Evolutionary conservation across 2,329 filamentous ascomycete genomes (phyloP).

Genomic region (Sphaerulina musiva): DNA sequence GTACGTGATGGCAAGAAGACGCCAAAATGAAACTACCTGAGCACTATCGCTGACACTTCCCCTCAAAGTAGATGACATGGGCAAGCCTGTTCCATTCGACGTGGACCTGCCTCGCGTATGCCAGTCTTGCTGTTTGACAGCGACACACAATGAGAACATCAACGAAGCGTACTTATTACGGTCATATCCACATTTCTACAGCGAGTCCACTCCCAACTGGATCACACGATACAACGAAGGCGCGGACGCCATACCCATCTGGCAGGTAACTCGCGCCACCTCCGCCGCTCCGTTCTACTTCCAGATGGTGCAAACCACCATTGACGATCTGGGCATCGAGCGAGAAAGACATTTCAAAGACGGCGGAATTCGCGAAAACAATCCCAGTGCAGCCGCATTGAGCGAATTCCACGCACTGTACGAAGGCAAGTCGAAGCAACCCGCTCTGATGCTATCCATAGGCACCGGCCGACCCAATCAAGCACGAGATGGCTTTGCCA

Average conservation of each 20-base stretch:
- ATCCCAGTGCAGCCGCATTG: slow-evolving; percentile 44
- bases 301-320: slow-evolving; percentile 43
- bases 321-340: slow-evolving; percentile 31
- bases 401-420: slow-evolving; percentile 44
- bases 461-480: slow-evolving; percentile 44
- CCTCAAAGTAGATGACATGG: slow-evolving; percentile 2
- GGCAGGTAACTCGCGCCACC: slow-evolving; percentile 48
- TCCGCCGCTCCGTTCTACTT: slow-evolving; percentile 50
- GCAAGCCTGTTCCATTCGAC: slow-evolving; percentile 24
- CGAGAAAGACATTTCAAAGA: slow-evolving; percentile 42
- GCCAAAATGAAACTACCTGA: not conserved
- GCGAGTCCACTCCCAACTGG: slow-evolving; percentile 38
- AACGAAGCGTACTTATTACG: slow-evolving; percentile 46
- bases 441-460: slow-evolving; percentile 42
- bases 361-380: slow-evolving; percentile 47
- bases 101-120: slow-evolving; percentile 32
- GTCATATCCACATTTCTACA: slow-evolving; percentile 44
- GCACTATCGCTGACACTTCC: not conserved
- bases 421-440: slow-evolving; percentile 37
- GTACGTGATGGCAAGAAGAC: not conserved
- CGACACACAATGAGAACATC: slow-evolving; percentile 43
- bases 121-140: slow-evolving; percentile 43
- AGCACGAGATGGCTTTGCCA: slow-evolving; percentile 42
- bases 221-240: slow-evolving; percentile 43
- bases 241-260: slow-evolving; percentile 44